Percentiles rank a stretch among this genome's conserved stretches.
Evolutionary conservation across 2,329 filamentous ascomycete species (phyloP).

Genomic region (Hyphodiscus sp.): DNA sequence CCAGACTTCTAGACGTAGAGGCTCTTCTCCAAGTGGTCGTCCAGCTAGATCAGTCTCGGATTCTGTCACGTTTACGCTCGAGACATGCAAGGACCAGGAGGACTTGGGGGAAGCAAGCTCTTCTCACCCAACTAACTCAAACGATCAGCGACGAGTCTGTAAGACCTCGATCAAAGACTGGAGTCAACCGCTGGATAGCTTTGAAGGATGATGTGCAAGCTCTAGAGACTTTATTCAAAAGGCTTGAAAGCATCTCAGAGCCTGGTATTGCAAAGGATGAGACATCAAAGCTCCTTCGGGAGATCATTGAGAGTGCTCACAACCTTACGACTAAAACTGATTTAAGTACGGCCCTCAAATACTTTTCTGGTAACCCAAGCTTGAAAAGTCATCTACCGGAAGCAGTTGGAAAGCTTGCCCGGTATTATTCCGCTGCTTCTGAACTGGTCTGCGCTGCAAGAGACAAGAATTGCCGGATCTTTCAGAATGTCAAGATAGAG

Average conservation of each 20-base stretch:
- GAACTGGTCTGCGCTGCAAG: slow-evolving; percentile 23
- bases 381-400: slow-evolving; percentile 20
- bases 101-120: slow-evolving; percentile 9
- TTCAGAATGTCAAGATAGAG: slow-evolving; percentile 18
- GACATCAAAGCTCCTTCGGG: slow-evolving; percentile 2
- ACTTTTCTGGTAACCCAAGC: slow-evolving; percentile 2
- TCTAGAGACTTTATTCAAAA: slow-evolving; percentile 4
- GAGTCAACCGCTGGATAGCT: neutral
- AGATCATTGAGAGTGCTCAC: slow-evolving; percentile 6
- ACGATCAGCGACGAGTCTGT: slow-evolving; percentile 2
- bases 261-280: neutral
- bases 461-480: slow-evolving; percentile 16
- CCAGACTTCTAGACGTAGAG: slow-evolving; percentile 13
- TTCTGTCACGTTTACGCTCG: slow-evolving; percentile 21
- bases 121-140: slow-evolving; percentile 7
- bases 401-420: slow-evolving; percentile 26
- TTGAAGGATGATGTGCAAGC: neutral
- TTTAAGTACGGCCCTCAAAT: slow-evolving; percentile 6
- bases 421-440: slow-evolving; percentile 23
- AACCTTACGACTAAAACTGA: neutral
- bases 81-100: slow-evolving; percentile 8
- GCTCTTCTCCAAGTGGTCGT: slow-evolving; percentile 14
- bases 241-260: slow-evolving; percentile 9
- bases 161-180: neutral
- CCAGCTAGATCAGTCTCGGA: slow-evolving; percentile 16